Conservation (phyloP, 2,329 filamentous ascomycete species). For the Macrophomina tecta region DNA sequence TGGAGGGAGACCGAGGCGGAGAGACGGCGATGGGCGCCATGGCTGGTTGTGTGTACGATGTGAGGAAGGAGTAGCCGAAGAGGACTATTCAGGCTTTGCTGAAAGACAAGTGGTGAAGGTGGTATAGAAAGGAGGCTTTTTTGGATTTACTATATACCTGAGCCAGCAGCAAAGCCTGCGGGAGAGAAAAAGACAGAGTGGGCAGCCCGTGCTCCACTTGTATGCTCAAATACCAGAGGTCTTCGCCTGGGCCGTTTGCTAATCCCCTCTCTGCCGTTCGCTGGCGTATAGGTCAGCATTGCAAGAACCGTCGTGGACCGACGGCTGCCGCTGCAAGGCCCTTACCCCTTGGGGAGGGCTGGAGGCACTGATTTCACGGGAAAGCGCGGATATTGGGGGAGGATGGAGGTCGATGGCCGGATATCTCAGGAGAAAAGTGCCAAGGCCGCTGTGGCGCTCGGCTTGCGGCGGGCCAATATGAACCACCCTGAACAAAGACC, state of each 20-base stretch:
- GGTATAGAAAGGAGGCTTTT: not conserved
- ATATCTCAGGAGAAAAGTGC: conserved; percentile 14
- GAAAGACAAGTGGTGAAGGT: not conserved
- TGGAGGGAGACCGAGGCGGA: conserved; percentile 9
- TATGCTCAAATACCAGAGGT: conserved; percentile 4
- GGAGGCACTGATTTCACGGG: conserved; percentile 40
- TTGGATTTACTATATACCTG: conserved; percentile 8
- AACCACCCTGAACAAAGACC: conserved; percentile 8
- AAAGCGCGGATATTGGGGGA: conserved; percentile 33
- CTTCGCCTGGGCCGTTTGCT: conserved; percentile 8
- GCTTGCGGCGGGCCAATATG: conserved; percentile 21
- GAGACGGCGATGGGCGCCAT: conserved; percentile 24
- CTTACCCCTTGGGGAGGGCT: not conserved
- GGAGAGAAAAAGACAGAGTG: not conserved
- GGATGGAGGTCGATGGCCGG: not conserved
- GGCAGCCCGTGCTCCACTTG: not conserved
- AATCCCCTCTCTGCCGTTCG: conserved; percentile 22
- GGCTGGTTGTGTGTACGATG: not conserved
- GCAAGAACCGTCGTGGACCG: conserved; percentile 25
- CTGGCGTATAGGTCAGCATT: conserved; percentile 19
- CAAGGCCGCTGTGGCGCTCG: conserved; percentile 22
- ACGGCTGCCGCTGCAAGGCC: conserved; percentile 20
- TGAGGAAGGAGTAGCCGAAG: not conserved
- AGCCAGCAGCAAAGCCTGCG: not conserved
- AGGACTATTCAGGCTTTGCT: not conserved